Evolutionary conservation across 1,139 yeast species (phyloP).

Genomic region (Scheffersomyces quercinus): DNA sequence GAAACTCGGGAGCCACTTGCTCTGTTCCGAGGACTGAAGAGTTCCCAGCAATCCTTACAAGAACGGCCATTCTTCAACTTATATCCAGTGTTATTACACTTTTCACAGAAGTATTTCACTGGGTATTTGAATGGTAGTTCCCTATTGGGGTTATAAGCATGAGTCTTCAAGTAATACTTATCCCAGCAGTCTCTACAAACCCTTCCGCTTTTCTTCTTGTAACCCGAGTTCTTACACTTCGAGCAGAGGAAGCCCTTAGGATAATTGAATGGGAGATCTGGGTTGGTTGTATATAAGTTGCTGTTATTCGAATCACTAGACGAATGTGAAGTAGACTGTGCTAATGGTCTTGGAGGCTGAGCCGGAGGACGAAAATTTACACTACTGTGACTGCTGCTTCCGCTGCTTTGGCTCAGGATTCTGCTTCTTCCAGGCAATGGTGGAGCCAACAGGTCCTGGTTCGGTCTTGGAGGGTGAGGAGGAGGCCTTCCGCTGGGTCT

Average conservation of each 20-base stretch:
- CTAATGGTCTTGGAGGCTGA: conserved; percentile 1
- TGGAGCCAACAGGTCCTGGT: conserved; percentile 1
- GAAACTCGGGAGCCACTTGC: conserved; percentile 8
- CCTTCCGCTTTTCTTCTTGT: conserved; percentile 28
- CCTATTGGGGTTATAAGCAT: conserved; percentile 44
- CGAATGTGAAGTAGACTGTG: neutral
- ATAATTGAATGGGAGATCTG: conserved; percentile 55
- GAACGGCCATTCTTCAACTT: conserved; percentile 62
- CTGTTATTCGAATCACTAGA: conserved; percentile 1
- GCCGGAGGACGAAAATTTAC: conserved; percentile 1
- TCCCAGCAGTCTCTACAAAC: conserved; percentile 42
- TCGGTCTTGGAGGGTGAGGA: conserved; percentile 4
- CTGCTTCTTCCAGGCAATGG: neutral
- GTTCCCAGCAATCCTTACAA: conserved; percentile 73
- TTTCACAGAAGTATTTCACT: conserved; percentile 56
- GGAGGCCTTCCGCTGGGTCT: conserved; percentile 5
- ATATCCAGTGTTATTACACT: conserved; percentile 76
- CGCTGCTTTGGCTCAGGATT: neutral
- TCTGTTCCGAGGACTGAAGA: conserved; percentile 52
- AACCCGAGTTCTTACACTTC: conserved; percentile 46
- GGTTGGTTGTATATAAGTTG: conserved; percentile 17
- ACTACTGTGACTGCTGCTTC: neutral
- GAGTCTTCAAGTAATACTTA: conserved; percentile 24
- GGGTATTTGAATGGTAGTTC: conserved; percentile 57
- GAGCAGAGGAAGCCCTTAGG: conserved; percentile 38